Conservation (phyloP, 2,329 filamentous ascomycete genomes). For the Diaporthe nobilis region DNA sequence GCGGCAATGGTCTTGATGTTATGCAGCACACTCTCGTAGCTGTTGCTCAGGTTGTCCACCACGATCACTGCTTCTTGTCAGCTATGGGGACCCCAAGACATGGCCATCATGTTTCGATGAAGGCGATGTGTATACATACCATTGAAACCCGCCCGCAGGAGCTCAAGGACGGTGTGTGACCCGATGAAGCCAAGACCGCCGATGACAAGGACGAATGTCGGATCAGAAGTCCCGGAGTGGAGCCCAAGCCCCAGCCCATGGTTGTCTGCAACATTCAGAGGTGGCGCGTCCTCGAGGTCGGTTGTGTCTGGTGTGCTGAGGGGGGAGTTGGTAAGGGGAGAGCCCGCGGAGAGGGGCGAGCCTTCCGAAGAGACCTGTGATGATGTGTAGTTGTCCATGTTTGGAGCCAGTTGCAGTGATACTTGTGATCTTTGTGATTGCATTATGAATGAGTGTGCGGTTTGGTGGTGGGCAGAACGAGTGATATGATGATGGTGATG, state of each 20-base stretch:
- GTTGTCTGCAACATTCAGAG: conserved; percentile 31
- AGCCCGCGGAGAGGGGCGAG: conserved; percentile 41
- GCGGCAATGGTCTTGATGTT: conserved; percentile 48
- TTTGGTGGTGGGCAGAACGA: not conserved
- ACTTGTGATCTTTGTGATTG: conserved; percentile 1
- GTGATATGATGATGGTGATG: not conserved
- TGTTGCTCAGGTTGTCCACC: conserved; percentile 62
- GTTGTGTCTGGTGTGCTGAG: conserved; percentile 41
- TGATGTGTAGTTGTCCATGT: conserved; percentile 41
- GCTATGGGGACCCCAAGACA: not conserved
- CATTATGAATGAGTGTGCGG: conserved; percentile 16
- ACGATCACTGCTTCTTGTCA: conserved; percentile 55
- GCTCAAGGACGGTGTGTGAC: conserved; percentile 67
- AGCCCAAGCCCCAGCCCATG: conserved; percentile 37
- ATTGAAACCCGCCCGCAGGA: conserved; percentile 67
- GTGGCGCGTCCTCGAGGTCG: conserved; percentile 42
- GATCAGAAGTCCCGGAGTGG: conserved; percentile 37
- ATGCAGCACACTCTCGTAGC: conserved; percentile 51
- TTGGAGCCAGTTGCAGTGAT: not conserved
- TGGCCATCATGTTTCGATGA: not conserved
- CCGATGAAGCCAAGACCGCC: conserved; percentile 70
- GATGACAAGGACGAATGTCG: conserved; percentile 61
- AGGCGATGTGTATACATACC: conserved; percentile 45
- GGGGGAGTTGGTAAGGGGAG: conserved; percentile 42
- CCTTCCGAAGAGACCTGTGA: conserved; percentile 33